Evolutionary conservation across 1,284 basidiomycete genomes (phyloP).

Genomic region (Clitocybe nebularis): DNA sequence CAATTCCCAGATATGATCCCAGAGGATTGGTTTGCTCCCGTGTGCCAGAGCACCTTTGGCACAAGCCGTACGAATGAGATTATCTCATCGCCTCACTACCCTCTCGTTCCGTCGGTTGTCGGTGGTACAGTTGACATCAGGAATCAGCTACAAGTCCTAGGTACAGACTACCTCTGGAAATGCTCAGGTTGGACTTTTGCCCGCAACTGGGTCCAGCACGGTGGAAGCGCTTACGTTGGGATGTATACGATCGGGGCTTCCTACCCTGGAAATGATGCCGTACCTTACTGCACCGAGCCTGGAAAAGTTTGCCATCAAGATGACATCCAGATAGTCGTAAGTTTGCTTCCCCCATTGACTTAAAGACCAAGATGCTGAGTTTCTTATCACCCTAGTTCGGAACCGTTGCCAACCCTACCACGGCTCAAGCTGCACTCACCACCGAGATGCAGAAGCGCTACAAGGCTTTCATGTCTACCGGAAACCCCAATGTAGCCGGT

Average conservation of each 20-base stretch:
- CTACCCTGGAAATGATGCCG: constrained; percentile 59
- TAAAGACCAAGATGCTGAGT: not conserved
- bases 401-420: constrained; percentile 53
- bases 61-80: constrained; percentile 42
- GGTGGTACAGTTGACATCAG: constrained; percentile 45
- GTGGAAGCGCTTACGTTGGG: constrained; percentile 68
- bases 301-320: constrained; percentile 70
- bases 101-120: constrained; percentile 28
- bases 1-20: constrained; percentile 36
- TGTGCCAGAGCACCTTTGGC: constrained; percentile 48
- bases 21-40: constrained; percentile 33
- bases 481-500: constrained; percentile 53
- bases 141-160: constrained; percentile 51
- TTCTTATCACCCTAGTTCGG: constrained; percentile 49
- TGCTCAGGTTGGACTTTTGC: constrained; percentile 73
- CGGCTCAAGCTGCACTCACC: constrained; percentile 53
- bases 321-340: constrained; percentile 69
- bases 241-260: constrained; percentile 64
- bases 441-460: constrained; percentile 67
- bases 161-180: constrained; percentile 69
- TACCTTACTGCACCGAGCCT: constrained; percentile 48
- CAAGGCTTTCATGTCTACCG: constrained; percentile 57
- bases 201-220: constrained; percentile 56
- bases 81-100: constrained; percentile 49
- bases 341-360: constrained; percentile 24